These are phyloP conservation scores for Fusarium paranaense DNA, from an alignment of 2,329 filamentous ascomycete species.

Conservation along the genomic window DNA sequence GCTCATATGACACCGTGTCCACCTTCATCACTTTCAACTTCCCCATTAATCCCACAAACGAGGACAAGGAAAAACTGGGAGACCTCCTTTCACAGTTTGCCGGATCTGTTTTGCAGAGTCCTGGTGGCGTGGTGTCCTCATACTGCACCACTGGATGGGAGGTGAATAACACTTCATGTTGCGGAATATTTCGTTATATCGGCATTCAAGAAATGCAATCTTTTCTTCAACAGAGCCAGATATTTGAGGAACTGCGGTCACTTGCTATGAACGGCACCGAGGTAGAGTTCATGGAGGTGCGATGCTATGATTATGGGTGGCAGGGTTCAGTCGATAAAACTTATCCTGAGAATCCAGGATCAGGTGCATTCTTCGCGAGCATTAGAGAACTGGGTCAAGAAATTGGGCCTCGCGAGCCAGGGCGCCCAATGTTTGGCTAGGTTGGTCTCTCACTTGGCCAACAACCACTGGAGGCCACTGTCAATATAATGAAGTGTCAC, in stretches of 20 bases:
- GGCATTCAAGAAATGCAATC: neutral
- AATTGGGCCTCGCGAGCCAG: neutral
- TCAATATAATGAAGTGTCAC: neutral
- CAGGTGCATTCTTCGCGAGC: neutral
- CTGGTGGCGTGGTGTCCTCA: conserved; percentile 2
- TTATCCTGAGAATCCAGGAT: neutral
- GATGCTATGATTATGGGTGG: conserved; percentile 14
- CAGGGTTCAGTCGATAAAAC: conserved; percentile 20
- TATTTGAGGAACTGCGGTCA: neutral
- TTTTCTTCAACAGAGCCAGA: neutral
- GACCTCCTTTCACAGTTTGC: neutral
- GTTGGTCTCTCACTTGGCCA: neutral
- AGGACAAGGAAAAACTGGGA: neutral
- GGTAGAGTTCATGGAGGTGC: conserved; percentile 17
- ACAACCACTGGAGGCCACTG: neutral
- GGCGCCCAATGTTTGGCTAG: neutral
- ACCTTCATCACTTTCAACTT: conserved; percentile 8
- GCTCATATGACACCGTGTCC: neutral
- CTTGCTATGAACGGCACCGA: neutral
- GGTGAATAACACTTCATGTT: neutral
- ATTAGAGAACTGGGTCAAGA: neutral
- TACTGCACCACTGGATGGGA: conserved; percentile 2
- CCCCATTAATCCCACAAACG: neutral
- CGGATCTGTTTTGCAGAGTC: neutral
- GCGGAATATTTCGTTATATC: conserved; percentile 1